Conservation (phyloP, 768 basidiomycete species). For the Galerina sulciceps region DNA sequence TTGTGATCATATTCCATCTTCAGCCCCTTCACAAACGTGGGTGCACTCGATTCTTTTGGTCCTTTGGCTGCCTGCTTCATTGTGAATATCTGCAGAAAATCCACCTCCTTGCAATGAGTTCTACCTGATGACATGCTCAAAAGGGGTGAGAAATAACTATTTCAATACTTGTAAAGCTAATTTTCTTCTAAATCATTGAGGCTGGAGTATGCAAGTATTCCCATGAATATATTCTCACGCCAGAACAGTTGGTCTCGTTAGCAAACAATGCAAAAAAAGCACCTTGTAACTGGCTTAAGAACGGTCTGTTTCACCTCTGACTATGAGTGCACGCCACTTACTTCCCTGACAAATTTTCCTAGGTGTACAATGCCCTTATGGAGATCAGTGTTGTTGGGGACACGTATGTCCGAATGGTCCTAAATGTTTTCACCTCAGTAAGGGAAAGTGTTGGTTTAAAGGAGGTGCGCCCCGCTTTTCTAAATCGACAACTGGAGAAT, state of each 20-base stretch:
- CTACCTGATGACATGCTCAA: conserved; percentile 83
- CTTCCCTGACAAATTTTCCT: conserved; percentile 1
- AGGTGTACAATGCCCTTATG: conserved; percentile 80
- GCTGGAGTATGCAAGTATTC: conserved; percentile 78
- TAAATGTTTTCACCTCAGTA: conserved; percentile 70
- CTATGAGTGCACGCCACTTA: background rate
- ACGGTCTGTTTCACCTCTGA: conserved; percentile 46
- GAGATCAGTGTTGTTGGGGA: conserved; percentile 81
- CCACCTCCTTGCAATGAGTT: conserved; percentile 88
- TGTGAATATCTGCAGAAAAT: conserved; percentile 50
- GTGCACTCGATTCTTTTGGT: conserved; percentile 27
- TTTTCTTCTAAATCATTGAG: conserved; percentile 33
- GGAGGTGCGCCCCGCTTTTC: conserved; percentile 46
- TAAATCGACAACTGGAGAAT: background rate
- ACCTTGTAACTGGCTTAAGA: conserved; percentile 84
- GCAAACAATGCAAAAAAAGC: conserved; percentile 83
- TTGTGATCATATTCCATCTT: conserved; percentile 12
- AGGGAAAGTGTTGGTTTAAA: conserved; percentile 91
- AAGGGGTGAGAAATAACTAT: conserved; percentile 53
- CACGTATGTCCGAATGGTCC: conserved; percentile 83
- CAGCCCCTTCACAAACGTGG: conserved; percentile 81
- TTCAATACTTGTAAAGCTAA: conserved; percentile 5
- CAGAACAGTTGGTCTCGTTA: conserved; percentile 73
- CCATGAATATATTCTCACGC: conserved; percentile 75
- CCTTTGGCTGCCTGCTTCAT: conserved; percentile 7